A percentile compares a stretch with the other conserved stretches of the same genome.
phyloP scores from a whole-genome alignment of 441 rosid genomes.

The Pelargonium fulgidum region DNA sequence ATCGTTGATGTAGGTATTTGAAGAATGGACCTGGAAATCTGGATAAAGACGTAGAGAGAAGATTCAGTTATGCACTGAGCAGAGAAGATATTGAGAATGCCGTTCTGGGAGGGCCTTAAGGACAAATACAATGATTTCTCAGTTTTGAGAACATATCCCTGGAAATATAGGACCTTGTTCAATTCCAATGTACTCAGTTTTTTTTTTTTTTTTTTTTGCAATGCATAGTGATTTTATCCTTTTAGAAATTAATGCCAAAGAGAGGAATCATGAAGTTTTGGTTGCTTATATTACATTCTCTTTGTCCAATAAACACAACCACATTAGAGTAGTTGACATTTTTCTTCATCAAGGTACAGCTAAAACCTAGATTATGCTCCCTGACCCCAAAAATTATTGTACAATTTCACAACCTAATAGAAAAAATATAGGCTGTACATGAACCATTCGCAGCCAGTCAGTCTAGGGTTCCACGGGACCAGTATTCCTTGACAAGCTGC shows the following conservation, averaged over 20 bases:
- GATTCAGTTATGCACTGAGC: slow-evolving; percentile 91
- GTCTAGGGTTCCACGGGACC: slow-evolving; percentile 78
- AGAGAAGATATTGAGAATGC: slow-evolving; percentile 94
- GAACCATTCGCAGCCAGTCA: slow-evolving; percentile 14
- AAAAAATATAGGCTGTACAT: background rate
- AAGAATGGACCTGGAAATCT: slow-evolving; percentile 81
- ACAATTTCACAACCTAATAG: background rate
- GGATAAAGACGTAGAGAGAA: slow-evolving; percentile 85
- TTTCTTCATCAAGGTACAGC: background rate
- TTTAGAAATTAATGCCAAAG: no score
- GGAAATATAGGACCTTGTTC: background rate
- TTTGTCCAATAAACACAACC: no score
- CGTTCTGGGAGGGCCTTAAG: slow-evolving; percentile 80
- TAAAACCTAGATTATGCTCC: background rate
- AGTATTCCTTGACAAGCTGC: slow-evolving; percentile 83
- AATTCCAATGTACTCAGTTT: background rate
- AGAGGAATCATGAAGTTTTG: background rate
- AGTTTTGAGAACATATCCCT: background rate
- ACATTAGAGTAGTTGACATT: background rate
- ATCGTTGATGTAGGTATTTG: slow-evolving; percentile 49
- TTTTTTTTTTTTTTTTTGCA: background rate
- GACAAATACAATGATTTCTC: background rate
- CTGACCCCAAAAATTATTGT: background rate
- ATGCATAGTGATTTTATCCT: background rate
- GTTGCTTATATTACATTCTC: background rate